Base-by-base conservation (phyloP, 2,329 filamentous ascomycete genomes). In the Colletotrichum magnum region DNA sequence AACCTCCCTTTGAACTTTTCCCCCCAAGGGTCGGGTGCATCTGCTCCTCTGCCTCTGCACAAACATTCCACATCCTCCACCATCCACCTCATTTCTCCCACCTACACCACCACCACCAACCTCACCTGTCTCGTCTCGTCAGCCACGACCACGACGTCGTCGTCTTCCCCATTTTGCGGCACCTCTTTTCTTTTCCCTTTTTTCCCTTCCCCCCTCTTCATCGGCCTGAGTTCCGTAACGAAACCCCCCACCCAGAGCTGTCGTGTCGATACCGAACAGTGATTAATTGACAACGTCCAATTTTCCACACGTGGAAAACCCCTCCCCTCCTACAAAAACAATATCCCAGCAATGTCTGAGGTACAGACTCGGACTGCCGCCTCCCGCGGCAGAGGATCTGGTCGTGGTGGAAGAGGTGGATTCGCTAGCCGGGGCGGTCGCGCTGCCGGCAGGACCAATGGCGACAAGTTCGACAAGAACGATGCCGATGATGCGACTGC, bases 361-460 rank as follows among this genome's bases (percentile, higher is more conserved):
- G 90, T 93, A 86, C 92, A 94, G 88, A 89, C 92, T 84, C 90
- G 95, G 88, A 89, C 93, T 81, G 88, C 91, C 82, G 90, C 93
- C 84, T 83, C 90, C 87, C 94, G 95, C 85, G 95, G 95, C 85
- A 93, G 96, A 89, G 94, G 94, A 86, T 92, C 94, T 81, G 89
- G 91, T 83, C 92, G 95, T 82, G 95, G 95, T 80, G 94, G 94
- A 79, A 89, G 93, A 85, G 91, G 91, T 81, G 92, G 92, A 75
- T 92, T 91, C 82, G 89, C 88, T 77, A 87, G 92, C 85, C 89
- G 90, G 81, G 89, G 89, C 78, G 90, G 93, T 82, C 92, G 92
- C 77, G 86, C 88, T 78, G 86, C 77, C 32, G 77, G 74, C 77
- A 84, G 89, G 84, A 86, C 90, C 80, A 97, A 97, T 81, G 92